Conservation (phyloP, 2,329 filamentous ascomycete genomes). For the Bipolaris sorokiniana region DNA sequence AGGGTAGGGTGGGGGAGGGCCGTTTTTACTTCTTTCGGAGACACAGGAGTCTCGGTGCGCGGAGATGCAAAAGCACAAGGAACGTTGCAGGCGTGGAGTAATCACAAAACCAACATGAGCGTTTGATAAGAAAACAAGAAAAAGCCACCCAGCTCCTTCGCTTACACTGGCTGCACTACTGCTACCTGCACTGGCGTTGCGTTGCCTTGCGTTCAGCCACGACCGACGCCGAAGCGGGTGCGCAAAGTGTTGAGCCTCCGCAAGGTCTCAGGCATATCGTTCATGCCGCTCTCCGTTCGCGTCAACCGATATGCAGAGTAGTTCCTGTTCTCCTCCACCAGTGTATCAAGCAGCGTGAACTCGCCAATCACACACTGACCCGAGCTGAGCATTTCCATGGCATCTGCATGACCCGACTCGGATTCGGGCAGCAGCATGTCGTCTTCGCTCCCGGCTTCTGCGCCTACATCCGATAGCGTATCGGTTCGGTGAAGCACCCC, state of each 20-base stretch:
- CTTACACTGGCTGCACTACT: too few species aligned
- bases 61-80: too few species aligned
- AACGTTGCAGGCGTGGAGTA: slow-evolving; percentile 5
- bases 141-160: too few species aligned
- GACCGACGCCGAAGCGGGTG: slow-evolving; percentile 42
- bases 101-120: not conserved
- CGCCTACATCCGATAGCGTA: slow-evolving; percentile 46
- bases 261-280: slow-evolving; percentile 42
- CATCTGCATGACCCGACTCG: slow-evolving; percentile 34
- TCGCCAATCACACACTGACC: slow-evolving; percentile 56
- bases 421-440: slow-evolving; percentile 38
- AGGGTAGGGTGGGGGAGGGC: too few species aligned
- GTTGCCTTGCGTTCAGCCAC: slow-evolving; percentile 31
- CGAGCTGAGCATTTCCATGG: slow-evolving; percentile 54
- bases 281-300: slow-evolving; percentile 34
- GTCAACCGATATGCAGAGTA: slow-evolving; percentile 44
- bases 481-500: slow-evolving; percentile 56
- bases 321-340: slow-evolving; percentile 51
- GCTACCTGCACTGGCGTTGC: too few species aligned
- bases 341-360: slow-evolving; percentile 50
- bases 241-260: slow-evolving; percentile 44
- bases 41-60: too few species aligned
- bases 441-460: slow-evolving; percentile 50
- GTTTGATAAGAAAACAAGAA: slow-evolving; percentile 8
- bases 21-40: too few species aligned